These are phyloP conservation scores for Aspergillus diversus DNA, from an alignment of 495 filamentous ascomycete genomes.

Conservation along the genomic window DNA sequence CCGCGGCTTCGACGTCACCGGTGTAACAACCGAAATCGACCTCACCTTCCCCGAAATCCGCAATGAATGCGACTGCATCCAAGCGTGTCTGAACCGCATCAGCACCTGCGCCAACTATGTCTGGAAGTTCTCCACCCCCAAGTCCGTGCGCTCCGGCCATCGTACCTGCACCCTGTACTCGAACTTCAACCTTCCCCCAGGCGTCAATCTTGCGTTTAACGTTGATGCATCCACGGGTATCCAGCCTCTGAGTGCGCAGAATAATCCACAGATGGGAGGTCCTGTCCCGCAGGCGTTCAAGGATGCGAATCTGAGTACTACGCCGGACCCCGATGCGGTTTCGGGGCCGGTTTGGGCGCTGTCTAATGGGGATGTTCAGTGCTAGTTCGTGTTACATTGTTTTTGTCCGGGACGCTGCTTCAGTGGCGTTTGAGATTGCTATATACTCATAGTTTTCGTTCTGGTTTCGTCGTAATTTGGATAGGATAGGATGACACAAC, in stretches of 20 bases:
- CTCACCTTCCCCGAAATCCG: neutral
- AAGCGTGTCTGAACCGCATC: slow-evolving; percentile 1
- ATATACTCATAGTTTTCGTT: too few species aligned
- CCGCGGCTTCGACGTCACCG: slow-evolving; percentile 12
- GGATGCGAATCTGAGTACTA: slow-evolving; percentile 3
- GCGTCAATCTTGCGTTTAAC: neutral
- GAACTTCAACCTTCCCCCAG: slow-evolving; percentile 6
- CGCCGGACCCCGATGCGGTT: slow-evolving; percentile 4
- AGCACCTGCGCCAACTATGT: slow-evolving; percentile 9
- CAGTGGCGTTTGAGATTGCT: too few species aligned
- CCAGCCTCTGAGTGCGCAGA: neutral
- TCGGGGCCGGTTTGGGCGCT: slow-evolving; percentile 13
- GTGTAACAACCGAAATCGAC: slow-evolving; percentile 5
- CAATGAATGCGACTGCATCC: slow-evolving; percentile 9
- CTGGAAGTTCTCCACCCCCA: slow-evolving; percentile 10
- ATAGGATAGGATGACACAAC: too few species aligned
- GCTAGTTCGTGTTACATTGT: neutral
- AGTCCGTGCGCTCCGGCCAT: slow-evolving; percentile 4
- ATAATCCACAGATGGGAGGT: slow-evolving; percentile 4
- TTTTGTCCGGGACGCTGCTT: too few species aligned
- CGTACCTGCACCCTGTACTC: slow-evolving; percentile 14
- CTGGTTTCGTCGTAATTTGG: too few species aligned
- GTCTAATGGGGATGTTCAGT: slow-evolving; percentile 2
- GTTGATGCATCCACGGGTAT: neutral
- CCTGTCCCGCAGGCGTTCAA: slow-evolving; percentile 10